These are phyloP conservation scores for Silene uniflora DNA, from an alignment of 148 eudicot species.

Conservation along the genomic window DNA sequence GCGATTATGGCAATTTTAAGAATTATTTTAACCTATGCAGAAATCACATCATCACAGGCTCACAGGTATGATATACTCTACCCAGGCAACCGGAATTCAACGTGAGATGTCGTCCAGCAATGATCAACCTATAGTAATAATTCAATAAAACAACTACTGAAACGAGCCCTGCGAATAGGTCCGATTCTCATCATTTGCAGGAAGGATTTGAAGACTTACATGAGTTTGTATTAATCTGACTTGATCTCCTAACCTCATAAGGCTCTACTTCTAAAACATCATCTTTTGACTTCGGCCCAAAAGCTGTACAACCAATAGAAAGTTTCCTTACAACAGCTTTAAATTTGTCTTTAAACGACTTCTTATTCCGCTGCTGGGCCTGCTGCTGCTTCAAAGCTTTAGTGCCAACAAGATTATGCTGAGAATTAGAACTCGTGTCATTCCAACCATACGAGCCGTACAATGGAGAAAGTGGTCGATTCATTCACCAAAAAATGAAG, in stretches of 20 bases:
- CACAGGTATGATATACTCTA: too few relatives aligned
- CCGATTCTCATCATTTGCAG: neutral
- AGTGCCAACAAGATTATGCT: conserved; percentile 4
- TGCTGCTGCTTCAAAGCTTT: conserved; percentile 12
- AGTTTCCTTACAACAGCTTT: conserved; percentile 26
- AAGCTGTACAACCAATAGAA: conserved; percentile 14
- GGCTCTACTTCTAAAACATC: neutral
- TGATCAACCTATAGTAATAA: too few relatives aligned
- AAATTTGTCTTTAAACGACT: conserved; percentile 21
- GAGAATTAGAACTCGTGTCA: conserved; percentile 1
- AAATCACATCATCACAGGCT: too few relatives aligned
- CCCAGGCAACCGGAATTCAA: too few relatives aligned
- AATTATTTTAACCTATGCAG: too few relatives aligned
- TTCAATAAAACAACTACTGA: too few relatives aligned
- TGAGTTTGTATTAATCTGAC: conserved; percentile 17
- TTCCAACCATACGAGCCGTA: neutral
- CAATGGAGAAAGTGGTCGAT: conserved; percentile 18
- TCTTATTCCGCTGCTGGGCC: neutral
- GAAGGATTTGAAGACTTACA: conserved; percentile 21
- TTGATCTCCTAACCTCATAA: conserved; percentile 15
- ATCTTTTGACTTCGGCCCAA: conserved; percentile 21
- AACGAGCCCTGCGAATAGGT: too few relatives aligned
- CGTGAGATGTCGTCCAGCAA: too few relatives aligned
- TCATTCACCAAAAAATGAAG: conserved; percentile 9
- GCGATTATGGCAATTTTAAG: too few relatives aligned